These are phyloP conservation scores for Vitis hybrid DNA, from an alignment of 177 flowering plant species.

Conservation along the genomic window DNA sequence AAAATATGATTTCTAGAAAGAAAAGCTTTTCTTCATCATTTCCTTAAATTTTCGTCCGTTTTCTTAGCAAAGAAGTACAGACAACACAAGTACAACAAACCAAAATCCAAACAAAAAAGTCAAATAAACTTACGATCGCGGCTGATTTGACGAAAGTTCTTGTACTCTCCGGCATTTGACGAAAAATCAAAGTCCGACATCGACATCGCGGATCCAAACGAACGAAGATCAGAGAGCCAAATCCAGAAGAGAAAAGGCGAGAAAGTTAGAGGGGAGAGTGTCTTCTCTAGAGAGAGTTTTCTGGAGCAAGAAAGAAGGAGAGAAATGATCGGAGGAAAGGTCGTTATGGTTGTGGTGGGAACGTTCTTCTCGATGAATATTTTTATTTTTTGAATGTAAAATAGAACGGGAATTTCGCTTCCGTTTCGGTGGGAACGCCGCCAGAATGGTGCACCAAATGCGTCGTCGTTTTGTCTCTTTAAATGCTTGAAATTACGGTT, in stretches of 20 bases:
- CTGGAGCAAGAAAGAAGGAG: slow-evolving; percentile 3
- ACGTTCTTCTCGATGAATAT: not conserved
- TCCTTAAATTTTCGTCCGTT: too few species aligned
- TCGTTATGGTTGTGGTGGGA: slow-evolving; percentile 4
- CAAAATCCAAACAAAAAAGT: not conserved
- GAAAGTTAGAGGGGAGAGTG: not conserved
- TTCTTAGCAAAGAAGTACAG: not conserved
- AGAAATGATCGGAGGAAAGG: slow-evolving; percentile 1
- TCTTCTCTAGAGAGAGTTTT: not conserved
- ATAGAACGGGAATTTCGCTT: slow-evolving; percentile 2
- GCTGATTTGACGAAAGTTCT: slow-evolving; percentile 52
- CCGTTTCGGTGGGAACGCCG: not conserved
- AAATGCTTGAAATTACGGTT: too few species aligned
- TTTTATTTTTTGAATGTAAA: not conserved
- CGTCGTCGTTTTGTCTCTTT: too few species aligned
- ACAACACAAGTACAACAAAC: slow-evolving; percentile 7
- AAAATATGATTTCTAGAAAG: not conserved
- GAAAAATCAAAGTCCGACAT: slow-evolving; percentile 55
- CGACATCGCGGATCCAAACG: slow-evolving; percentile 35
- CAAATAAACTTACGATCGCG: slow-evolving; percentile 51
- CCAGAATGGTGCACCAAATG: too few species aligned
- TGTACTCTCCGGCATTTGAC: slow-evolving; percentile 45
- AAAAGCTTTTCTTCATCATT: not conserved
- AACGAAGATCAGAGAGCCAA: not conserved
- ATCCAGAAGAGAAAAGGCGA: not conserved